Conservation (phyloP, 352 stramenopile genomes). For the Phytophthora crassamura region DNA sequence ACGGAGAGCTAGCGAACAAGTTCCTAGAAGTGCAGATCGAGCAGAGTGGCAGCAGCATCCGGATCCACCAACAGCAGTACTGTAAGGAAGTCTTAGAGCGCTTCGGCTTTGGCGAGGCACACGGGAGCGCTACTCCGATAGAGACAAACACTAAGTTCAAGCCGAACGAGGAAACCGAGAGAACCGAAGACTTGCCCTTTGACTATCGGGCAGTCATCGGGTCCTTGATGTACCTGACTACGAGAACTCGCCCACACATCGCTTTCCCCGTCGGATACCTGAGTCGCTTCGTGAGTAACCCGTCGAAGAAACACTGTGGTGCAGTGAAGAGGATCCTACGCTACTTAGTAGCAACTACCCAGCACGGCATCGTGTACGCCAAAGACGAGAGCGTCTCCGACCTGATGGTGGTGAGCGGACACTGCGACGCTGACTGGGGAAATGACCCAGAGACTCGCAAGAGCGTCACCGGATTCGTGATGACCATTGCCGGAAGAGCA, state of each 20-base stretch:
- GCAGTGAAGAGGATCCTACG: conserved; percentile 3
- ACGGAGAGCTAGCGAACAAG: too few relatives aligned
- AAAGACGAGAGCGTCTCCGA: too few relatives aligned
- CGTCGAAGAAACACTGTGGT: conserved; percentile 21
- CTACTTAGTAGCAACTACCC: not conserved
- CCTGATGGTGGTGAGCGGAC: too few relatives aligned
- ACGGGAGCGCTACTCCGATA: conserved; percentile 11
- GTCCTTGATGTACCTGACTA: too few relatives aligned
- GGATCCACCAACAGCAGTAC: conserved; percentile 14
- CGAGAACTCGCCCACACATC: conserved; percentile 24
- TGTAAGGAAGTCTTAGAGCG: not conserved
- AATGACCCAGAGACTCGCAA: too few relatives aligned
- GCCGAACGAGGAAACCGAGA: not conserved
- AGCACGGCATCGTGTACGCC: too few relatives aligned
- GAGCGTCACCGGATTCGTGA: too few relatives aligned
- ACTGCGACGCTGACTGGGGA: too few relatives aligned
- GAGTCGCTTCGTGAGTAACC: conserved; percentile 21
- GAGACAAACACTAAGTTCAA: conserved; percentile 15
- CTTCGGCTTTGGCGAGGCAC: conserved; percentile 1
- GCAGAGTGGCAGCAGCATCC: conserved; percentile 2
- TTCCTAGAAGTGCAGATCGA: conserved; percentile 22
- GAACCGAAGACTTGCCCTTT: too few relatives aligned
- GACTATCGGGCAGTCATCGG: too few relatives aligned
- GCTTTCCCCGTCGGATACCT: conserved; percentile 28
- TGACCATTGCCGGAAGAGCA: too few relatives aligned